A percentile compares a stretch with the other conserved stretches of the same genome.
Evolutionary conservation across 2,329 filamentous ascomycete species (phyloP).

Genomic region (Curvularia lunata): DNA sequence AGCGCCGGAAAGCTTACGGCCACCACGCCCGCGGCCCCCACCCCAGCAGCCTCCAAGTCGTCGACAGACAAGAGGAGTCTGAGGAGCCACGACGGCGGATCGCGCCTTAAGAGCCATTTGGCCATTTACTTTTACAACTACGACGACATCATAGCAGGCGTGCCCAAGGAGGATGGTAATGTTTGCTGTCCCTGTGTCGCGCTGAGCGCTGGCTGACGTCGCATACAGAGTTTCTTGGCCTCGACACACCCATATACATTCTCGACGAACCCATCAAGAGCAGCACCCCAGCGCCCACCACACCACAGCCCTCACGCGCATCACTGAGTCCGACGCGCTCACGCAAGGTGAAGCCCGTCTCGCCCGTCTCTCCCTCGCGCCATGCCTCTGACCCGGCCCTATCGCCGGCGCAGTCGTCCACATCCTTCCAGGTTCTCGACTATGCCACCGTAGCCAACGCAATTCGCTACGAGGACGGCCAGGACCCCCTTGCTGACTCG

Average conservation of each 20-base stretch:
- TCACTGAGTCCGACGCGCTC: conserved; percentile 36
- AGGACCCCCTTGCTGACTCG: conserved; percentile 64
- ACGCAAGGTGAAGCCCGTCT: conserved; percentile 30
- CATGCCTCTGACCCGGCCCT: conserved; percentile 22
- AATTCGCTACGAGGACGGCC: conserved; percentile 40
- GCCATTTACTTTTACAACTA: conserved; percentile 92
- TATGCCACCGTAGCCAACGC: conserved; percentile 49
- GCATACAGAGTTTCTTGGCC: conserved; percentile 69
- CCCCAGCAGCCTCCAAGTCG: conserved; percentile 17
- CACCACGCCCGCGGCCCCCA: conserved; percentile 29
- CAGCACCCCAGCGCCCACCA: conserved; percentile 28
- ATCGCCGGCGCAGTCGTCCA: conserved; percentile 36
- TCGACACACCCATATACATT: conserved; percentile 75
- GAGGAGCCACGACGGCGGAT: conserved; percentile 81
- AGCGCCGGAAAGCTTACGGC: conserved; percentile 36
- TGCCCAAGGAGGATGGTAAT: conserved; percentile 76
- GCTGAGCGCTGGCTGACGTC: conserved; percentile 23
- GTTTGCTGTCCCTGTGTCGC: conserved; percentile 20
- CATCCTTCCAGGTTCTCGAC: conserved; percentile 50
- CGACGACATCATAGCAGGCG: conserved; percentile 89
- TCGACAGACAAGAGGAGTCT: conserved; percentile 73
- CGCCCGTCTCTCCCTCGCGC: conserved; percentile 26
- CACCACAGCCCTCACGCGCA: conserved; percentile 29
- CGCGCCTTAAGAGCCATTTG: conserved; percentile 88
- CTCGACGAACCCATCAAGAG: conserved; percentile 61